These are phyloP conservation scores for Podaxis rugospora DNA, from an alignment of 768 basidiomycete species.

Conservation along the genomic window DNA sequence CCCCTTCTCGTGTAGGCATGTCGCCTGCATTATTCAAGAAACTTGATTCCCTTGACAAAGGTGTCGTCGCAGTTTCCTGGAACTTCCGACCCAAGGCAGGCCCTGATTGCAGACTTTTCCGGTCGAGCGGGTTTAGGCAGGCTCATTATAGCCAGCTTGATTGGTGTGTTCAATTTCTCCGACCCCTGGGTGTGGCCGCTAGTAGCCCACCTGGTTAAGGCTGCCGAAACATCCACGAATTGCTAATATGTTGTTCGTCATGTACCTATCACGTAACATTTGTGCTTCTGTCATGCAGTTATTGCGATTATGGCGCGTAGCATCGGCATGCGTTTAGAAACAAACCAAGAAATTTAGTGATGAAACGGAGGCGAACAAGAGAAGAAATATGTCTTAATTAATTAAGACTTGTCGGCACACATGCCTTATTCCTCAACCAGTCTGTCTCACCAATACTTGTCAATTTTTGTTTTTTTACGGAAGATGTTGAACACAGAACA, in stretches of 20 bases:
- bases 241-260: too few relatives aligned
- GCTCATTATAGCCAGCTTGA: background rate
- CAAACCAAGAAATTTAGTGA: too few relatives aligned
- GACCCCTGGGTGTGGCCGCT: background rate
- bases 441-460: constrained; percentile 22
- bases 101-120: constrained; percentile 25
- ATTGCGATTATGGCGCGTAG: background rate
- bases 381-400: background rate
- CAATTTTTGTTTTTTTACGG: background rate
- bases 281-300: background rate
- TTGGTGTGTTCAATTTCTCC: background rate
- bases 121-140: background rate
- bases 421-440: constrained; percentile 39
- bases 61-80: constrained; percentile 56
- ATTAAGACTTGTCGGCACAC: constrained; percentile 24
- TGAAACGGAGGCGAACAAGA: too few relatives aligned
- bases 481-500: constrained; percentile 16
- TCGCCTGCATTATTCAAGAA: constrained; percentile 56
- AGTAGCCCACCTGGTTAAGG: too few relatives aligned
- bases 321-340: too few relatives aligned
- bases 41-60: constrained; percentile 41
- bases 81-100: constrained; percentile 45
- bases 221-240: background rate
- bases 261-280: background rate
- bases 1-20: constrained; percentile 45